Evolutionary conservation across 2,329 filamentous ascomycete species (phyloP).

Genomic region (Teratosphaeria epicoccoides): DNA sequence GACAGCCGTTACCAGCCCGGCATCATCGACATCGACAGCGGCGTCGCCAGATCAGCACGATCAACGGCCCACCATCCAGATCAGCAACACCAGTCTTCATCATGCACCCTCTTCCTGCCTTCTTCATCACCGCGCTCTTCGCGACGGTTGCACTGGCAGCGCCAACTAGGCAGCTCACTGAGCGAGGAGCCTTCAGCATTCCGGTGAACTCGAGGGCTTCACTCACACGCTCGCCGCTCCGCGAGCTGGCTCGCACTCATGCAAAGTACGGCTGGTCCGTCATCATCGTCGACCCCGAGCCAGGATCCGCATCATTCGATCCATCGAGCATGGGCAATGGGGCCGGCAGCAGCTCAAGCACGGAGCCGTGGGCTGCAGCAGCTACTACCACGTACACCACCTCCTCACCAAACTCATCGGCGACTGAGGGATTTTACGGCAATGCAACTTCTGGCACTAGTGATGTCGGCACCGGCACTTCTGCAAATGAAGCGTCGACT

Average conservation of each 20-base stretch:
- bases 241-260: conserved; percentile 55
- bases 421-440: neutral
- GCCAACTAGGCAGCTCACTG: conserved; percentile 33
- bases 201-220: conserved; percentile 36
- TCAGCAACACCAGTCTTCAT: conserved; percentile 1
- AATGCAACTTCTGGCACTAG: neutral
- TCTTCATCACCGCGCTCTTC: conserved; percentile 39
- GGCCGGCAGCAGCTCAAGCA: conserved; percentile 3
- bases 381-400: neutral
- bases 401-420: neutral
- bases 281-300: conserved; percentile 9
- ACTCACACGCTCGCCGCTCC: conserved; percentile 45
- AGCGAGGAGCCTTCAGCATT: conserved; percentile 50
- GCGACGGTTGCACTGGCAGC: conserved; percentile 39
- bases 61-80: too few species aligned
- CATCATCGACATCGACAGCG: neutral
- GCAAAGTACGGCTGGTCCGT: conserved; percentile 48
- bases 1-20: neutral
- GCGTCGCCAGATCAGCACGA: too few species aligned
- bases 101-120: conserved; percentile 2
- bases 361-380: conserved; percentile 3
- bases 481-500: conserved; percentile 4
- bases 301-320: neutral
- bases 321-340: neutral
- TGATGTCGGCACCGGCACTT: conserved; percentile 4